Conservation (phyloP, 441 rosid species). For the Gossypium davidsonii region DNA sequence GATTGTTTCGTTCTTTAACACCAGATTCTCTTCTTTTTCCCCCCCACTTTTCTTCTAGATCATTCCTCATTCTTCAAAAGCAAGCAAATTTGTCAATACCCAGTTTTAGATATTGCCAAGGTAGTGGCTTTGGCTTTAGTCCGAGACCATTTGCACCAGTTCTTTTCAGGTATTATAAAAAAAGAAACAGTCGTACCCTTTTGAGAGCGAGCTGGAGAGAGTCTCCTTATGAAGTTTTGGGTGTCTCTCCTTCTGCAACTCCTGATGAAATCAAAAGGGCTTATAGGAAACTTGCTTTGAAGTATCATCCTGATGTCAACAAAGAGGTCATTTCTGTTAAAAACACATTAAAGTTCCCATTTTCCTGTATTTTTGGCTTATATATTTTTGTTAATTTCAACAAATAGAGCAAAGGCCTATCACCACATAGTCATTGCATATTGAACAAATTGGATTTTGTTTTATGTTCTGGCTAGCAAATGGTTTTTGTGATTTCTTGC, state of each 20-base stretch:
- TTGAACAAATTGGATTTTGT: too few species aligned
- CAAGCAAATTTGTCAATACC: constrained; percentile 27
- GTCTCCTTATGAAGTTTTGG: constrained; percentile 83
- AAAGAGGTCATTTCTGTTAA: constrained; percentile 50
- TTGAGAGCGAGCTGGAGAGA: constrained; percentile 55
- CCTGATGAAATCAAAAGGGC: constrained; percentile 84
- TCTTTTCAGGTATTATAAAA: constrained; percentile 21
- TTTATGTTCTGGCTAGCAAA: too few species aligned
- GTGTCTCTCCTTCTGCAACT: constrained; percentile 73
- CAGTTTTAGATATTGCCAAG: constrained; percentile 29
- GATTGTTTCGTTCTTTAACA: constrained; percentile 23
- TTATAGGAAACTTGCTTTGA: constrained; percentile 90
- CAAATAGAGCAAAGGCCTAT: too few species aligned
- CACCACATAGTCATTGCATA: too few species aligned
- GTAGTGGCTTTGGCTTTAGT: constrained; percentile 17
- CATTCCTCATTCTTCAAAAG: constrained; percentile 25
- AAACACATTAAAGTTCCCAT: background rate
- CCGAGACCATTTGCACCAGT: constrained; percentile 19
- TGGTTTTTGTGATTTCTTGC: too few species aligned
- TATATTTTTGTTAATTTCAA: background rate
- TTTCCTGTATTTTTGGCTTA: background rate
- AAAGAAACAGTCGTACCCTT: constrained; percentile 23
- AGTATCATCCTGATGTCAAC: constrained; percentile 92
- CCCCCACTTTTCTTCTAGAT: constrained; percentile 34
- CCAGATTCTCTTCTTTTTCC: constrained; percentile 17